These are phyloP conservation scores for Phoenix dactylifera DNA, from an alignment of 176 grass and related monocot species.

Conservation along the genomic window DNA sequence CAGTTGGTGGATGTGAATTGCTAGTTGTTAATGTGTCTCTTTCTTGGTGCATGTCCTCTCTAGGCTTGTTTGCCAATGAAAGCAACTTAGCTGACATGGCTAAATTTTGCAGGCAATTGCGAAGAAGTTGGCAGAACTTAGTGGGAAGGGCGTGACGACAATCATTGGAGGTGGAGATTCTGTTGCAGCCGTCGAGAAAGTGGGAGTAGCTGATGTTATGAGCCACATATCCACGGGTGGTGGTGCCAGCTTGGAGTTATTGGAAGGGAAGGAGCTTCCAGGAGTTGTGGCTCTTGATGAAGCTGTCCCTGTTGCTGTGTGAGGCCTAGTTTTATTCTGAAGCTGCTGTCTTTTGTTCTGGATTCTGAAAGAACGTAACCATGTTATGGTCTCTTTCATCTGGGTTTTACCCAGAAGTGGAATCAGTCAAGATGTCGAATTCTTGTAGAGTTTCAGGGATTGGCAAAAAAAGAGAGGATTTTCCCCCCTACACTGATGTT, in stretches of 20 bases:
- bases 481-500: too few species aligned
- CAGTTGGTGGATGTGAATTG: not conserved
- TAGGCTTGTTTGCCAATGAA: not conserved
- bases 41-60: not conserved
- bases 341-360: too few species aligned
- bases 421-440: too few species aligned
- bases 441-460: too few species aligned
- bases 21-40: too few species aligned
- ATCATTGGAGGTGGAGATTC: constrained; percentile 80
- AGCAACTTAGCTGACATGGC: constrained; percentile 8
- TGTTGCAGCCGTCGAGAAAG: constrained; percentile 68
- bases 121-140: constrained; percentile 66
- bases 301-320: constrained; percentile 33
- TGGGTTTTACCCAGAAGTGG: too few species aligned
- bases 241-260: constrained; percentile 65
- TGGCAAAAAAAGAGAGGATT: too few species aligned
- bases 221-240: constrained; percentile 75
- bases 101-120: constrained; percentile 41
- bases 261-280: constrained; percentile 72
- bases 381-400: too few species aligned
- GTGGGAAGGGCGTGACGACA: constrained; percentile 53
- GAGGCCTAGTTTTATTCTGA: constrained; percentile 32
- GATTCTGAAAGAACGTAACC: too few species aligned
- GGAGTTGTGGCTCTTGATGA: constrained; percentile 58
- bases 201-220: constrained; percentile 73